A percentile compares a stretch with the other conserved stretches of the same genome.
phyloP scores from a whole-genome alignment of 2,329 filamentous ascomycete species.

The Colletotrichum chlorophyti region DNA sequence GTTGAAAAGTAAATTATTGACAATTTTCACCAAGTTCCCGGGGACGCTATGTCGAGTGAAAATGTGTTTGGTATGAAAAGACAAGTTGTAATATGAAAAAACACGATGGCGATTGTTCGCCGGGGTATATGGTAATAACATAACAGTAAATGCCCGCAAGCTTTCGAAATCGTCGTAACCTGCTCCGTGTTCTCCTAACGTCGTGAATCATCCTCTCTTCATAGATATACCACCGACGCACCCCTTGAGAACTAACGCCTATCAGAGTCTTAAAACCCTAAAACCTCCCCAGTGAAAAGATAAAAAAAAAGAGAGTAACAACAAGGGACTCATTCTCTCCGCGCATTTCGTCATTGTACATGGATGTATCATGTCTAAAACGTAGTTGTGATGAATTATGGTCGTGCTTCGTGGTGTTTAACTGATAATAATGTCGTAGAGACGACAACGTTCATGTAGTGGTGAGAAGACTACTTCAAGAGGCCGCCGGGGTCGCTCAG shows the following conservation, averaged over 20 bases:
- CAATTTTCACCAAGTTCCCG: too few species aligned
- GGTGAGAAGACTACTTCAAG: conserved; percentile 35
- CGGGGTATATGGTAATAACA: conserved; percentile 29
- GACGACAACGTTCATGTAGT: not conserved
- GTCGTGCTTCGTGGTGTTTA: not conserved
- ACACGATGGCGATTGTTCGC: conserved; percentile 26
- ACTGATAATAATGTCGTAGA: not conserved
- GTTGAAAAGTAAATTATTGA: too few species aligned
- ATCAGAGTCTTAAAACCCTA: conserved; percentile 15
- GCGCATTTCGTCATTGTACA: conserved; percentile 20
- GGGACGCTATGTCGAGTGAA: too few species aligned
- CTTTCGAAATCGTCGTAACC: conserved; percentile 16
- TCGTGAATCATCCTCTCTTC: conserved; percentile 27
- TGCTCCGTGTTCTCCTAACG: too few species aligned
- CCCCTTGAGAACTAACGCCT: conserved; percentile 19
- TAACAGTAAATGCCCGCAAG: conserved; percentile 10
- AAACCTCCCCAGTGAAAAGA: conserved; percentile 12
- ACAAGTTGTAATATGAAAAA: not conserved
- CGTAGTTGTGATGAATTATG: not conserved
- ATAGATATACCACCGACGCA: too few species aligned
- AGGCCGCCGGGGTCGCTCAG: conserved; percentile 50
- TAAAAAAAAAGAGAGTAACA: too few species aligned
- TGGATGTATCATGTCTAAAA: conserved; percentile 1
- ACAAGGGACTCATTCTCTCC: too few species aligned
- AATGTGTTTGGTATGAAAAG: too few species aligned